Conservation (phyloP, 1,284 basidiomycete species). For the Fomitopsis betulina region DNA sequence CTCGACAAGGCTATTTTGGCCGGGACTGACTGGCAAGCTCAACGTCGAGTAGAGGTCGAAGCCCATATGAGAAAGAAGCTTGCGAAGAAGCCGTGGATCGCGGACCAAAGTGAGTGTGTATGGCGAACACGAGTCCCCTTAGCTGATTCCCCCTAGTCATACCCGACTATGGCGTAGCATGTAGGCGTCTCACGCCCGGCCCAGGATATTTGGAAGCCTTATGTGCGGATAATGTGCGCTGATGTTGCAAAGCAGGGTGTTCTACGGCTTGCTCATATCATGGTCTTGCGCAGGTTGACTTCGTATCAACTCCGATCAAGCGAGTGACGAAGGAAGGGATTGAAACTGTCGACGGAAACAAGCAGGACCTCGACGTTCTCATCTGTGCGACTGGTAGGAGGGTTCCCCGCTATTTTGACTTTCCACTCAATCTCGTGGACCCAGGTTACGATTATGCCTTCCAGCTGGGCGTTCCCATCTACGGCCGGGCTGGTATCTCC, state of each 20-base stretch:
- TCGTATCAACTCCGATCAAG: constrained; percentile 47
- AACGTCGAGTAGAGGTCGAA: constrained; percentile 25
- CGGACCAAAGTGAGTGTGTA: constrained; percentile 41
- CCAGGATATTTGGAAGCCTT: constrained; percentile 64
- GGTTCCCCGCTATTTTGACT: too few relatives aligned
- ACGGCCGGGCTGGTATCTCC: constrained; percentile 44
- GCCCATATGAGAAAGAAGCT: constrained; percentile 48
- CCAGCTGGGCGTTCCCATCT: constrained; percentile 45
- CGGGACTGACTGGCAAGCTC: neutral
- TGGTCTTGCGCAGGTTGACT: constrained; percentile 42
- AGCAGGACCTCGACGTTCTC: constrained; percentile 53
- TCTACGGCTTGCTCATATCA: neutral
- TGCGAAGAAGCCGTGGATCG: constrained; percentile 53
- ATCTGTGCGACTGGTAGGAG: constrained; percentile 23
- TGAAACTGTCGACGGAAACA: constrained; percentile 47
- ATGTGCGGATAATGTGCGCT: constrained; percentile 50
- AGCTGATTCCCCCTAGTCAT: constrained; percentile 35
- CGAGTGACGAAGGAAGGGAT: constrained; percentile 50
- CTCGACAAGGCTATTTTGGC: constrained; percentile 39
- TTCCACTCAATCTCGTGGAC: neutral
- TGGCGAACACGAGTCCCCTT: too few relatives aligned
- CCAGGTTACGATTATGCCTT: constrained; percentile 47
- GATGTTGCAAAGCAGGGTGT: neutral
- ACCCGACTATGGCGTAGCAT: constrained; percentile 53
- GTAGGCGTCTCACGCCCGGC: constrained; percentile 58